Conservation (phyloP, 371 early-diverging fungal species). For the Lichtheimia hyalospora region DNA sequence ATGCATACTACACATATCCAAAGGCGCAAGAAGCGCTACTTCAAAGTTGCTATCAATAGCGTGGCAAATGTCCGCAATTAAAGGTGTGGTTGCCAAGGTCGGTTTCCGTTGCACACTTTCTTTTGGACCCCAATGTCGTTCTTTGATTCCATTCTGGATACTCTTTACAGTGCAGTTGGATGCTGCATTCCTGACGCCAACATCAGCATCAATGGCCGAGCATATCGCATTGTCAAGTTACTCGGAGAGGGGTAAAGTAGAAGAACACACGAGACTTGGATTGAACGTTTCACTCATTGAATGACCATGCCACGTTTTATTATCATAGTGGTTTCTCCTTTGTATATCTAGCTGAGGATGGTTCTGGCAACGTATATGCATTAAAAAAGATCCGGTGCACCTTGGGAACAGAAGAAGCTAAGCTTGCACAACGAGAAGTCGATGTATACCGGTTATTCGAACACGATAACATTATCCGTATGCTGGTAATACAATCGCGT, state of each 20-base stretch:
- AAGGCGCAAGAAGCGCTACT: no score
- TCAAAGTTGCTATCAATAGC: no score
- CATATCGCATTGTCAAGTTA: conserved; percentile 60
- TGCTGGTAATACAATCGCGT: conserved; percentile 48
- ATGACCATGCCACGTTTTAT: not conserved
- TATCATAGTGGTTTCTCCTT: conserved; percentile 68
- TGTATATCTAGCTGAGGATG: conserved; percentile 72
- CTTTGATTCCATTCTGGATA: conserved; percentile 37
- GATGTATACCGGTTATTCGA: conserved; percentile 64
- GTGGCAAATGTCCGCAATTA: no score
- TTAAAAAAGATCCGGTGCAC: conserved; percentile 72
- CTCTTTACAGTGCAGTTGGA: conserved; percentile 38
- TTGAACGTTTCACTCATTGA: not conserved
- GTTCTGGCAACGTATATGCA: conserved; percentile 56
- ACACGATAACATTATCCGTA: conserved; percentile 69
- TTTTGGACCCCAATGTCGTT: conserved; percentile 20
- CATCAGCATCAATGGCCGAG: conserved; percentile 56
- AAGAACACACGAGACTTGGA: no score
- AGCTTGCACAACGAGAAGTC: conserved; percentile 67
- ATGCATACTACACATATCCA: no score
- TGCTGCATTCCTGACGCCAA: conserved; percentile 60
- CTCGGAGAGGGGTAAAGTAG: conserved; percentile 69
- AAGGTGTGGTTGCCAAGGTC: no score
- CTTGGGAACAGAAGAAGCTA: conserved; percentile 55
- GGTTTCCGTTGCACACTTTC: not conserved